Base-by-base conservation (phyloP, 2,329 filamentous ascomycete species). In the Aspergillus proliferans region DNA sequence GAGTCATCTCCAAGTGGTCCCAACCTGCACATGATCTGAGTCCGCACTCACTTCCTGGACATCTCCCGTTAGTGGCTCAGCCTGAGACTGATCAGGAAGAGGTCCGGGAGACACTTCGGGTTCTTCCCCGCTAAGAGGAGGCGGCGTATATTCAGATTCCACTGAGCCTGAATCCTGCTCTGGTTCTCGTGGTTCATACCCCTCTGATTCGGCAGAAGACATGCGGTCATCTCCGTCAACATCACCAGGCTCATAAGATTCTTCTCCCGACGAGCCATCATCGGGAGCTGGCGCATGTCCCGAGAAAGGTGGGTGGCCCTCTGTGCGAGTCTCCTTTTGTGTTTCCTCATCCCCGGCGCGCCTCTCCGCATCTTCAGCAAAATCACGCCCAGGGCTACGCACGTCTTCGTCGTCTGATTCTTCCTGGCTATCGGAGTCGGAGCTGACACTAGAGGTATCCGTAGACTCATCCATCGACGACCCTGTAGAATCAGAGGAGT, bases 121-220 rank as follows among this genome's bases (percentile, higher is more conserved):
- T 48, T 68, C 63, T 52, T 65, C 46, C 15, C 61, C 53, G 36
- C 63, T 61, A 39, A 64, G 64, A 47, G 70, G 67, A 38, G 71
- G 68, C 38, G 72, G 70, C 21, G 71, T 72, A 49, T 66, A 65
- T 36, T 53, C 54, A 15, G 61, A 64, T 44, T 59, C 57, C 44
- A 59, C 52, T 30, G 59, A 57, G 34, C 61, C 63, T 18, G 51
- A 49, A 26, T 58, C 54, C 18, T 53, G 50, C 40, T 64, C 63
- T n/a, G 69, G 64, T 52, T 72, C 71, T 18, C 78, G 77, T 43
- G 80, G 80, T 53, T 84, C 79, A 57, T 83, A 82, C 44, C 69
- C 74, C 51, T 82, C 80, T 2, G 77, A 77, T 26, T 59, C 59
- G 47, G 55, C 55, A 7, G 65, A 66, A 44, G 60, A 57, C 52